Conservation (phyloP, 192 early-diverging fungal genomes). For the Kickxella alabastrina region DNA sequence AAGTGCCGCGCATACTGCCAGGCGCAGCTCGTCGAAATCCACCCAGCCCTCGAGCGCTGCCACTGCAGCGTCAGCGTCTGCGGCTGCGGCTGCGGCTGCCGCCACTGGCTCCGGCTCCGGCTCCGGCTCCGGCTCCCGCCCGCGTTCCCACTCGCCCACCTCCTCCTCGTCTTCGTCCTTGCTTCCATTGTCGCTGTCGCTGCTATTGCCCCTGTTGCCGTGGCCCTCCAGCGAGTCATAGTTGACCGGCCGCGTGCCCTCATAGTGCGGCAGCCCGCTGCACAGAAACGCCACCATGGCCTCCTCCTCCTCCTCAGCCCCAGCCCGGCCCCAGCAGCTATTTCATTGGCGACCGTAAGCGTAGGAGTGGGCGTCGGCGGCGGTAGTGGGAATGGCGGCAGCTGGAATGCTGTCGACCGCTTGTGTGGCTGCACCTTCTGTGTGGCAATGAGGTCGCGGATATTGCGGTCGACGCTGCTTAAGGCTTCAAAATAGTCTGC, state of each 20-base stretch:
- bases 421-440: not conserved
- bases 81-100: constrained; percentile 20
- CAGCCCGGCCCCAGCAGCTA: constrained; percentile 2
- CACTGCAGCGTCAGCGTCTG: constrained; percentile 5
- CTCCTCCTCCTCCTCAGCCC: constrained; percentile 23
- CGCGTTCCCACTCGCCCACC: constrained; percentile 11
- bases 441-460: constrained; percentile 25
- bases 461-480: constrained; percentile 30
- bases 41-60: constrained; percentile 36
- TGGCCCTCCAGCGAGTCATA: constrained; percentile 16
- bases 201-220: not conserved
- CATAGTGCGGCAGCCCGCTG: constrained; percentile 42
- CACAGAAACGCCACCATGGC: constrained; percentile 43
- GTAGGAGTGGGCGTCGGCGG: too few relatives aligned
- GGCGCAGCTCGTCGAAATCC: constrained; percentile 22
- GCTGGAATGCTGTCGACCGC: not conserved
- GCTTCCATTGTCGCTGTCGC: constrained; percentile 7
- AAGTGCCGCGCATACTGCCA: constrained; percentile 1
- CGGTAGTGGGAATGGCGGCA: too few relatives aligned
- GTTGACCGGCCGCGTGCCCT: constrained; percentile 26
- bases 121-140: not conserved
- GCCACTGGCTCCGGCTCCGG: not conserved
- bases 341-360: too few relatives aligned
- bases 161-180: too few relatives aligned
- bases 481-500: constrained; percentile 34